Evolutionary conservation across 2,329 filamentous ascomycete genomes (phyloP), one percentile per base, ranked within the genome.

Genomic region (Curvularia eragrostidis): DNA sequence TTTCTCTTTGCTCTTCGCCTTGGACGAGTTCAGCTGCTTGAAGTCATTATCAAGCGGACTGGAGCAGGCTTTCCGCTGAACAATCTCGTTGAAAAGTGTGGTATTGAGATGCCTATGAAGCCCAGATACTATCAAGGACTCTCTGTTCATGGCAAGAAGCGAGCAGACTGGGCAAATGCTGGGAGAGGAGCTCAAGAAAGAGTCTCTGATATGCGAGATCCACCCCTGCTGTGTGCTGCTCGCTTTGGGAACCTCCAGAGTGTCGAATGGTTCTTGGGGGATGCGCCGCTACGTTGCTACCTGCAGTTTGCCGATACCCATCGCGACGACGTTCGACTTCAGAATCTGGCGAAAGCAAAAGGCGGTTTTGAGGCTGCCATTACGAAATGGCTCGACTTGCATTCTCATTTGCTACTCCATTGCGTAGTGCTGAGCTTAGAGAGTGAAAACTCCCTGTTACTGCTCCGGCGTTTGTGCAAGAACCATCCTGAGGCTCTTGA

Each of bases 251-350:
- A 81, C 19, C 72, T 94, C n/a, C 84, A 89, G 38, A 83, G 84
- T 18, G 85, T 91, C 0, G 87, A 95, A 69, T 96, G 90, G 86
- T 91, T 94, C 72, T 75, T 92, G 54, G 87, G 89, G 56, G 89
- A 91, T 59, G 84, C 85, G 0, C 90, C 91, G 0, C 77, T 85
- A 64, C 82, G 87, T 26, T 81, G 85, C 52, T 95, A 95, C 68
- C 75, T 82, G 24, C 85, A 91, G 44, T 95, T 93, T 69, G 82
- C 87, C 0, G 84, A 87, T 62, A 74, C 79, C 1, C 84, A 90
- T 53, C 81, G 81, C 58, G 80, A 87, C 23, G 88, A 94, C 61
- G 76, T 82, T 50, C 81, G 85, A 38, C 75, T 94, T 47, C 84
- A 86, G 66, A 84, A 85, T 55, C 78, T 95, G 4, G 82, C 81